A percentile compares a stretch with the other conserved stretches of the same genome.
Evolutionary conservation across 2,329 filamentous ascomycete species (phyloP).

Genomic region (Dothistroma pini): DNA sequence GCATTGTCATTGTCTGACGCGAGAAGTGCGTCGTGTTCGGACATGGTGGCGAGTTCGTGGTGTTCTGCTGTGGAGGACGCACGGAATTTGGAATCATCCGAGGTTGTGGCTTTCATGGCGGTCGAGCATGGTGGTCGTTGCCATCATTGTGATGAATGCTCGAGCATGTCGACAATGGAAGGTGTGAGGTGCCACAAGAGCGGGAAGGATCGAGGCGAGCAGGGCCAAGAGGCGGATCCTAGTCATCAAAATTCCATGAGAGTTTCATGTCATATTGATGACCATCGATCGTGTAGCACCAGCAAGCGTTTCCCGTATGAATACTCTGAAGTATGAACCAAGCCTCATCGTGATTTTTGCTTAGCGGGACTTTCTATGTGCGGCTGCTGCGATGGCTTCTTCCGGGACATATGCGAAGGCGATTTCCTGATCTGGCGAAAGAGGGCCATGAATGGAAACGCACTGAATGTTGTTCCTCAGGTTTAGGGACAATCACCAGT

Average conservation of each 20-base stretch:
- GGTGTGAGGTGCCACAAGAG: not conserved
- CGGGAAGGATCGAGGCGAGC: not conserved
- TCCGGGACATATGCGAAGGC: too few relatives aligned
- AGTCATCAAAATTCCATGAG: not conserved
- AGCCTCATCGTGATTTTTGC: too few relatives aligned
- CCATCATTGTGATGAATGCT: not conserved
- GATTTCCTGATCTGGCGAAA: too few relatives aligned
- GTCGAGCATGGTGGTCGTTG: not conserved
- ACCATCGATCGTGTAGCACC: too few relatives aligned
- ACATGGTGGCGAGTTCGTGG: not conserved
- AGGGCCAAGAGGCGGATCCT: not conserved
- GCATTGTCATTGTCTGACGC: not conserved
- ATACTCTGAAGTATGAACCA: too few relatives aligned
- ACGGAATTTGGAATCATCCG: not conserved
- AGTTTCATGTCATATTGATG: not conserved
- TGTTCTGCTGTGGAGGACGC: not conserved
- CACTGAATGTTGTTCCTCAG: too few relatives aligned
- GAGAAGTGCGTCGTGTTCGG: not conserved
- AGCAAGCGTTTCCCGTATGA: too few relatives aligned
- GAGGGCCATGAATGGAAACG: too few relatives aligned
- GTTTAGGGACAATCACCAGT: too few relatives aligned
- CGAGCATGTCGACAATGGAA: not conserved
- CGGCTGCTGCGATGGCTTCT: too few relatives aligned
- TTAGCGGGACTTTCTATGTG: too few relatives aligned
- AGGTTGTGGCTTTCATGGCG: not conserved